Conservation (phyloP, 176 grass and related monocot species). For the Musa beccarii region DNA sequence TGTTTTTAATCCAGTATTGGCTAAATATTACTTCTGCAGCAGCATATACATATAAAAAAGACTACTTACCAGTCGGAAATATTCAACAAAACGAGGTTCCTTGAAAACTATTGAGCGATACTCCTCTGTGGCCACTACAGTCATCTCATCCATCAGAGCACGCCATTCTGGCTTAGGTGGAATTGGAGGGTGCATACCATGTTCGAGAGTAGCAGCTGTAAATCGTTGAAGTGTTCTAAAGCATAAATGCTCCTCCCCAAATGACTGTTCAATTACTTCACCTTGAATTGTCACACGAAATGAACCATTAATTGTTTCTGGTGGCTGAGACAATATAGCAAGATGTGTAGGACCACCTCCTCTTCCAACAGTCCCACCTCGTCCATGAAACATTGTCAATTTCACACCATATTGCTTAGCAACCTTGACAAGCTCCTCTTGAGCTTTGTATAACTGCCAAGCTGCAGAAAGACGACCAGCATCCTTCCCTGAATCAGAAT, state of each 20-base stretch:
- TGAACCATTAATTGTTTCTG: slow-evolving; percentile 75
- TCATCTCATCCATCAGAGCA: slow-evolving; percentile 85
- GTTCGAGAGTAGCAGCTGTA: slow-evolving; percentile 83
- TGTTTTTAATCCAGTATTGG: no score
- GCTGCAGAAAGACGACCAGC: slow-evolving; percentile 91
- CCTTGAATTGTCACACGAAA: slow-evolving; percentile 88
- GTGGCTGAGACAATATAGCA: slow-evolving; percentile 90
- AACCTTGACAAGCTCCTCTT: slow-evolving; percentile 96
- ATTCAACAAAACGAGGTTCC: slow-evolving; percentile 89
- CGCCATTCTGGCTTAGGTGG: slow-evolving; percentile 86
- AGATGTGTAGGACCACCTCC: slow-evolving; percentile 93
- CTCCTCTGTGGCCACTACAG: slow-evolving; percentile 59
- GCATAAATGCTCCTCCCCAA: slow-evolving; percentile 87
- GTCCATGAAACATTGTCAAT: slow-evolving; percentile 97
- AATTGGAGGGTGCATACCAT: slow-evolving; percentile 89
- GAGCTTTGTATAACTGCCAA: slow-evolving; percentile 95
- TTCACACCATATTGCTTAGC: slow-evolving; percentile 91
- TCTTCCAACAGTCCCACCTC: slow-evolving; percentile 91
- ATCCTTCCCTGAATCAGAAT: slow-evolving; percentile 97
- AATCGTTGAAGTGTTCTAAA: slow-evolving; percentile 92
- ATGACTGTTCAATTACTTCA: slow-evolving; percentile 87
- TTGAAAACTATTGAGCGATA: slow-evolving; percentile 87
- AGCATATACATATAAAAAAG: neutral
- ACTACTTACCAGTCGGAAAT: slow-evolving; percentile 77
- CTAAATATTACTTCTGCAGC: no score